Conservation (phyloP, 2,329 filamentous ascomycete genomes). For the Aspergillus aculeatus region DNA sequence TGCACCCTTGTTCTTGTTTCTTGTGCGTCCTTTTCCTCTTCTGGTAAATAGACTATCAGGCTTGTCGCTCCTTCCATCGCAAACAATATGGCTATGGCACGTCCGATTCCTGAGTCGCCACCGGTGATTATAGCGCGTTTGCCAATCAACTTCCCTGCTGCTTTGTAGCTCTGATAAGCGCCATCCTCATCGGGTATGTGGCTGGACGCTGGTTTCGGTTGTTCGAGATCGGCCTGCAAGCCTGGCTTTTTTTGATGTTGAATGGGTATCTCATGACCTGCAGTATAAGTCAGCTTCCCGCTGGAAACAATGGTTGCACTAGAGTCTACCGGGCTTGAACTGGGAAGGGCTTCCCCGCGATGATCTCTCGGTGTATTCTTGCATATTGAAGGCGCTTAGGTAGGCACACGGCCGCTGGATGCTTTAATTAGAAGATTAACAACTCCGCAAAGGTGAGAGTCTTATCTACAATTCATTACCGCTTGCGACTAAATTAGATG, state of each 20-base stretch:
- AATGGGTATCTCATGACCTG: constrained; percentile 53
- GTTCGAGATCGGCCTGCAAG: constrained; percentile 55
- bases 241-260: constrained; percentile 55
- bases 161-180: constrained; percentile 68
- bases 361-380: constrained; percentile 16
- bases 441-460: no score
- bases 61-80: constrained; percentile 77
- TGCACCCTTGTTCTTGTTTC: constrained; percentile 71
- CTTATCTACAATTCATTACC: no score
- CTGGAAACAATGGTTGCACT: not conserved
- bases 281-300: not conserved
- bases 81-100: constrained; percentile 72
- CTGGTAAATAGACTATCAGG: constrained; percentile 70
- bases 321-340: constrained; percentile 31
- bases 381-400: constrained; percentile 6
- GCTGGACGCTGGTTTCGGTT: constrained; percentile 60
- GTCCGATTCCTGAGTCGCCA: constrained; percentile 76
- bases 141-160: constrained; percentile 71
- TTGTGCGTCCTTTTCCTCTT: constrained; percentile 73
- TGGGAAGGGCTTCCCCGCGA: constrained; percentile 27
- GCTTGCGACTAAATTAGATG: no score
- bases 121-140: constrained; percentile 78
- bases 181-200: constrained; percentile 67
- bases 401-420: not conserved
- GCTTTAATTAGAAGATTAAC: not conserved